Percentiles rank a stretch among this genome's conserved stretches.
These are phyloP conservation scores for Sechiopsis laciniata DNA, from an alignment of 306 rosid genomes.

Conservation along the genomic window DNA sequence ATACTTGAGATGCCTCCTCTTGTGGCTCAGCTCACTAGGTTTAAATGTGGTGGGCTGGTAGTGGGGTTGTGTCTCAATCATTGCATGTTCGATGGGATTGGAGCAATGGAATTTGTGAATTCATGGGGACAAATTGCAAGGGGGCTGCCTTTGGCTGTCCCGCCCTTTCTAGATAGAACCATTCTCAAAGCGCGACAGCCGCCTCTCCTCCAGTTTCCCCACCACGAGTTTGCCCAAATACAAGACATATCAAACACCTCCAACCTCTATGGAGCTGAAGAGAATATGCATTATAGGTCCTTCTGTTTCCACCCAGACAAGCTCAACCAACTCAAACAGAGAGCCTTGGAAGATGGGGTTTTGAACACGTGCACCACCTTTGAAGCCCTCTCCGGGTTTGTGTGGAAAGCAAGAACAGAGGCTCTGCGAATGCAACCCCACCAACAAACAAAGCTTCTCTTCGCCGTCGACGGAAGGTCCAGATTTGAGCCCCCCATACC, in stretches of 20 bases:
- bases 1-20: slow-evolving; percentile 80
- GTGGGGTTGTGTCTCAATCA: slow-evolving; percentile 57
- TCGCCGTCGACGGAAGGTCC: slow-evolving; percentile 69
- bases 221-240: slow-evolving; percentile 57
- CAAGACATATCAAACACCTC: slow-evolving; percentile 51
- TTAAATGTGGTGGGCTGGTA: slow-evolving; percentile 76
- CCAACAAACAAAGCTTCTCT: slow-evolving; percentile 65
- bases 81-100: slow-evolving; percentile 62
- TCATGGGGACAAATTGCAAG: slow-evolving; percentile 68
- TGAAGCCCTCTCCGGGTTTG: slow-evolving; percentile 69
- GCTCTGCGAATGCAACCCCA: slow-evolving; percentile 56
- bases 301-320: slow-evolving; percentile 51
- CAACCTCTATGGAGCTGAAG: slow-evolving; percentile 35
- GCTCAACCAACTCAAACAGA: slow-evolving; percentile 50
- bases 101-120: slow-evolving; percentile 64
- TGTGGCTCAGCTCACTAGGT: slow-evolving; percentile 68
- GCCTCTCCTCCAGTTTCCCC: slow-evolving; percentile 48
- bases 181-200: slow-evolving; percentile 61
- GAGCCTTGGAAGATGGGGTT: slow-evolving; percentile 47
- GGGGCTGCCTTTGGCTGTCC: slow-evolving; percentile 44
- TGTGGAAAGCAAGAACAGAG: slow-evolving; percentile 69
- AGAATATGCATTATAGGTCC: slow-evolving; percentile 40
- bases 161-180: slow-evolving; percentile 55
- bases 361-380: slow-evolving; percentile 51
- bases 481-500: slow-evolving; percentile 64